Conservation (phyloP, 2,329 filamentous ascomycete genomes). For the Metarhizium guizhouense region DNA sequence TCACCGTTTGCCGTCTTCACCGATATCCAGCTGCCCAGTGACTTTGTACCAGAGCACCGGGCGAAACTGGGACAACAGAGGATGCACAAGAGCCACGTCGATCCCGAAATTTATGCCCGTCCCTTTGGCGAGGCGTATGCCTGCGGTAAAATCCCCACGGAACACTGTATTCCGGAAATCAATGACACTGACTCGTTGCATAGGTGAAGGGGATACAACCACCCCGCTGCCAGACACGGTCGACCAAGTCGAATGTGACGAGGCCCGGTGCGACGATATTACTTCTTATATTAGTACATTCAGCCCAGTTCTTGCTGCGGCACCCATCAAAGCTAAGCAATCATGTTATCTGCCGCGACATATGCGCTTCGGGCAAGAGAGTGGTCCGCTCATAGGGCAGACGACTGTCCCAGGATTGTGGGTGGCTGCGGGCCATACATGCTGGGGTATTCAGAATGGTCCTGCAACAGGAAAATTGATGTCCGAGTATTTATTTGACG, state of each 20-base stretch:
- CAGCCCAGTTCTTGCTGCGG: constrained; percentile 54
- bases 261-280: constrained; percentile 73
- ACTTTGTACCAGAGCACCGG: constrained; percentile 48
- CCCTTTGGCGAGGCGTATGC: constrained; percentile 87
- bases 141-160: constrained; percentile 50
- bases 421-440: constrained; percentile 85
- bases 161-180: neutral
- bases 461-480: constrained; percentile 78
- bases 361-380: constrained; percentile 47
- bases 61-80: constrained; percentile 38
- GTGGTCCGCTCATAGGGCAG: constrained; percentile 66
- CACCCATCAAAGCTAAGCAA: constrained; percentile 66
- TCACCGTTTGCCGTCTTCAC: constrained; percentile 78
- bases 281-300: constrained; percentile 66
- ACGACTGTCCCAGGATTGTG: constrained; percentile 67
- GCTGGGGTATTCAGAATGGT: constrained; percentile 97
- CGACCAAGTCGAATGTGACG: constrained; percentile 68
- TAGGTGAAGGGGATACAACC: constrained; percentile 66
- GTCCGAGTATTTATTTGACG: constrained; percentile 71
- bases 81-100: constrained; percentile 53
- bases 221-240: constrained; percentile 68
- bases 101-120: constrained; percentile 89
- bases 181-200: constrained; percentile 1
- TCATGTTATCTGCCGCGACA: constrained; percentile 90
- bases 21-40: constrained; percentile 63